Base-by-base conservation (phyloP, 345 rosid genomes). In the Erysimum cheiranthoides region DNA sequence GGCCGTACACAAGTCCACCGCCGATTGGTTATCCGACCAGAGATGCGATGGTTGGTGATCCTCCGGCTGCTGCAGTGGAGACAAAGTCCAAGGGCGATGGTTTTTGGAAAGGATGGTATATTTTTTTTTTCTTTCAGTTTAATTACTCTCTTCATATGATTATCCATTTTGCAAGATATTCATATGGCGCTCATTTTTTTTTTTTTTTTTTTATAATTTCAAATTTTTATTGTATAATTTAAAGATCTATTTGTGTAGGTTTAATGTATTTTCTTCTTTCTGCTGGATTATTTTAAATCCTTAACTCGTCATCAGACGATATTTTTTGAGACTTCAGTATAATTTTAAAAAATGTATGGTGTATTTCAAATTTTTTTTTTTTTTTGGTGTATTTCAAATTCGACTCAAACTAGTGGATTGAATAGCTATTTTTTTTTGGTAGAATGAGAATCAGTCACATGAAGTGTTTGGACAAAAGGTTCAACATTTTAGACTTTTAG, bases 101-200 rank as follows among this genome's bases (percentile, higher is more conserved):
- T 11, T 90, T 90, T 79, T 90, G 87, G 87, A 86, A 90, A 51
- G 93, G 93, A 71, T 90, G 95, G 95, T 90, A 82, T 36, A 18
- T 32, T 17, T 0, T 9, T n/a, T n/a, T n/a, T 61, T 11, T 56
- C 5, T 69, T 14, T 32, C 2, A 8, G 0, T 43, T 68, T 21
- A 21, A 21, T 21, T 60, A 21, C 3, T 12, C 39, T 35, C 17
- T 32, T 38, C 0, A 27, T 11, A 53, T 13, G 3, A 32, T 12
- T 38, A 52, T 30, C 0, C 9, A 11, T 52, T 51, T 34, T n/a
- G 13, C 17, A 34, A 35, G 6, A 27, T 60, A 35, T 47, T 59
- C 27, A 14, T 18, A 31, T 11, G 7, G 1, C 5, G 14, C n/a
- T 58, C 7, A 21, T 0, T 21, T 21, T 21, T 21, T 21, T 21